Base-by-base conservation (phyloP, 1,284 basidiomycete species). In the Melampsora americana region DNA sequence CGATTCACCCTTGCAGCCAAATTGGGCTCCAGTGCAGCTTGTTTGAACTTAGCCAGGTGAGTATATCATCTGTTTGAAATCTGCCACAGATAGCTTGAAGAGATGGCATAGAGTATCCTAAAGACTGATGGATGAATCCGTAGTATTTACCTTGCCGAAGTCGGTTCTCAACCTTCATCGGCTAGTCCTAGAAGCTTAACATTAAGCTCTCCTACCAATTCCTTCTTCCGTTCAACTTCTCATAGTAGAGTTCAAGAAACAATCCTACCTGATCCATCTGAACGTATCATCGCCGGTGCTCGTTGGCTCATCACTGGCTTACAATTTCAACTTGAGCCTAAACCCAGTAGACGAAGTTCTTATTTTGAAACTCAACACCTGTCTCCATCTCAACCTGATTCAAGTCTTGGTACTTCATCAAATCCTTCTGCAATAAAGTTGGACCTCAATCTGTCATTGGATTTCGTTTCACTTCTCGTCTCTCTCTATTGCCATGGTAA, bases 401-500 rank as follows among this genome's bases (percentile, higher is more conserved):
- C 53, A 14, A n/a, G 9, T 16, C 16, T 20, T 56, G 20, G n/a
- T 56, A n/a, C 9, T 56, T 56, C 53, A 56, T 56, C 53, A 16
- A 44, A 11, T 44, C 16, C 42, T 44, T 11, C 42, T 14, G 16
- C 42, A 44, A 44, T 44, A 44, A 44, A 44, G 42, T 23, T 56
- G n/a, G 53, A 56, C n/a, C 53, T 56, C 16, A 56, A 56, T 28
- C 16, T 56, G 9, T 23, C 53, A n/a, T 56, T 56, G n/a, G 53
- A 56, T 28, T 14, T 56, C 16, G 28, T 56, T 28, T 56, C 53
- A 28, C 53, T 56, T 14, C 53, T 56, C 16, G n/a, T 56, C 7
- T 56, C 53, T 28, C 53, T 56, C 53, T 56, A 56, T 56, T 56
- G 53, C 16, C 53, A 56, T 56, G 53, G 53, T 14, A 56, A 56